phyloP scores from a whole-genome alignment of 805 yeast species.

The Phaffomyces thermotolerans region DNA sequence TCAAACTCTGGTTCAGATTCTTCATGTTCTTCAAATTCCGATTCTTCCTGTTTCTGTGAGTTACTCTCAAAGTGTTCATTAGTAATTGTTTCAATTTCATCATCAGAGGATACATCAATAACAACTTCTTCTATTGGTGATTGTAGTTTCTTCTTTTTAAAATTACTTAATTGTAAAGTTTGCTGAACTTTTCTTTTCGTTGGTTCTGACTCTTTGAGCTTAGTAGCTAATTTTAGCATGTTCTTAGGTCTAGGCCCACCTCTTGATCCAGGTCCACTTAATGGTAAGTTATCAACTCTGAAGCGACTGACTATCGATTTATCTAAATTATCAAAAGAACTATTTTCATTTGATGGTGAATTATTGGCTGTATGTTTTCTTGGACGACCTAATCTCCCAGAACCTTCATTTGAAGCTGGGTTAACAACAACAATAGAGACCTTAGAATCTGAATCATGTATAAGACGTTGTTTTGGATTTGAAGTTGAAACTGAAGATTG shows the following conservation, averaged over 20 bases:
- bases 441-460: constrained; percentile 17
- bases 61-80: neutral
- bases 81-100: neutral
- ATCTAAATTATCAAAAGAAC: constrained; percentile 16
- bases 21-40: no score
- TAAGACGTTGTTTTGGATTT: constrained; percentile 19
- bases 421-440: constrained; percentile 23
- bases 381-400: constrained; percentile 23
- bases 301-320: constrained; percentile 20
- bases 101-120: neutral
- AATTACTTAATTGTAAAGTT: constrained; percentile 7
- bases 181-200: constrained; percentile 6
- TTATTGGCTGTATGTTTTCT: constrained; percentile 9
- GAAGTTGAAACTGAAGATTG: neutral
- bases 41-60: neutral
- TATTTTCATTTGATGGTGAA: neutral
- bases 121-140: no score
- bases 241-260: constrained; percentile 14
- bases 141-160: neutral
- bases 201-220: no score
- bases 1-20: neutral
- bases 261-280: constrained; percentile 24
- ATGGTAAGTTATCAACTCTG: constrained; percentile 21
- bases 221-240: no score
- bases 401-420: constrained; percentile 20